A percentile compares a stretch with the other conserved stretches of the same genome.
These are phyloP conservation scores for Emergomyces orientalis DNA, from an alignment of 2,329 filamentous ascomycete genomes.

Conservation along the genomic window DNA sequence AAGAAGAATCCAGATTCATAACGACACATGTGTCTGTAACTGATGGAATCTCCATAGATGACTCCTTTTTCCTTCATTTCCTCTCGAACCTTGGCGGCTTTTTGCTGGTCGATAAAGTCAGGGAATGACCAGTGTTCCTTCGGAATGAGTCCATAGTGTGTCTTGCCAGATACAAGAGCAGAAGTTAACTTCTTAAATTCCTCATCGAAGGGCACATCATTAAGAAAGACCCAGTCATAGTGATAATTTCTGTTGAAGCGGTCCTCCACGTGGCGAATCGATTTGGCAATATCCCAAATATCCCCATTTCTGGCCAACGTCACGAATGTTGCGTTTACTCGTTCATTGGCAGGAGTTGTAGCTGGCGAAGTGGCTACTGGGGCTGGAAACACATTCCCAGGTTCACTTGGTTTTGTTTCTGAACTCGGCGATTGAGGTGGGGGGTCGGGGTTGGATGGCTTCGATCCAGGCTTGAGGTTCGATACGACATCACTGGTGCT, in stretches of 20 bases:
- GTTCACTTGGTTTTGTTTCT: background rate
- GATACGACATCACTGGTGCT: conserved; percentile 14
- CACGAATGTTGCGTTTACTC: conserved; percentile 96
- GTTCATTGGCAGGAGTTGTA: conserved; percentile 34
- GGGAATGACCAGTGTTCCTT: conserved; percentile 97
- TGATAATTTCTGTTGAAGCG: conserved; percentile 94
- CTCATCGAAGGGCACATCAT: conserved; percentile 88
- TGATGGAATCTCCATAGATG: conserved; percentile 94
- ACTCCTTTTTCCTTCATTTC: conserved; percentile 93
- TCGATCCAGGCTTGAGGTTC: conserved; percentile 2
- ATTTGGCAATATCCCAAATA: conserved; percentile 92
- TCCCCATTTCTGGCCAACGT: conserved; percentile 89
- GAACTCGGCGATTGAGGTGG: background rate
- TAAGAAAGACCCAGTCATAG: conserved; percentile 99
- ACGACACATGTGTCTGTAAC: conserved; percentile 98
- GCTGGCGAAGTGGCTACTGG: background rate
- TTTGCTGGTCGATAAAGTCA: conserved; percentile 89
- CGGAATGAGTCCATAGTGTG: conserved; percentile 81
- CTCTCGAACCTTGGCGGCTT: conserved; percentile 78
- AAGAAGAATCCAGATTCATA: conserved; percentile 99
- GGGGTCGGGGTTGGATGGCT: background rate
- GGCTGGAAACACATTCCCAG: background rate
- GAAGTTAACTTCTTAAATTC: conserved; percentile 87
- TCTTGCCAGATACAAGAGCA: conserved; percentile 83
- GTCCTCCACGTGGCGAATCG: conserved; percentile 93